Evolutionary conservation across 1,284 basidiomycete species (phyloP).

Genomic region (Coniferiporia weirii): DNA sequence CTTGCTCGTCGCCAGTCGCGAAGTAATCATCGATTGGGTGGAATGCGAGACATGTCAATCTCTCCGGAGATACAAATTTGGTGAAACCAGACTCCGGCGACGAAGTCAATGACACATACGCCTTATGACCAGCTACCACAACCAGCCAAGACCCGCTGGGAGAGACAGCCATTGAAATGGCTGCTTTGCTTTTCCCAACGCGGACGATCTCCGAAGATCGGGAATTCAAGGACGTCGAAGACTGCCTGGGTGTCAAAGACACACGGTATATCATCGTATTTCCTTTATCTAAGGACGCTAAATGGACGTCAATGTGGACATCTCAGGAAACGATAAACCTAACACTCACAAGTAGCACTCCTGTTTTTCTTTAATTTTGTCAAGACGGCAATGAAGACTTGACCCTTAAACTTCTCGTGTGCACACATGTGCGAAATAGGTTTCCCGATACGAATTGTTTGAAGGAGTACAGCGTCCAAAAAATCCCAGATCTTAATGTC

Average conservation of each 20-base stretch:
- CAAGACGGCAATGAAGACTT: constrained; percentile 62
- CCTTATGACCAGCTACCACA: constrained; percentile 74
- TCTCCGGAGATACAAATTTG: constrained; percentile 78
- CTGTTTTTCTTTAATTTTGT: constrained; percentile 34
- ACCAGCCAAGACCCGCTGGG: constrained; percentile 81
- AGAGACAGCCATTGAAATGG: constrained; percentile 65
- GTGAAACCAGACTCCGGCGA: constrained; percentile 66
- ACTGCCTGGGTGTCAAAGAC: constrained; percentile 47
- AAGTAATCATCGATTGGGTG: constrained; percentile 92
- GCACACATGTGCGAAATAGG: constrained; percentile 72
- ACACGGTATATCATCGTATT: constrained; percentile 56
- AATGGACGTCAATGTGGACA: constrained; percentile 10
- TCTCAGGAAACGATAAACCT: constrained; percentile 16
- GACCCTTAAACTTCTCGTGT: constrained; percentile 61
- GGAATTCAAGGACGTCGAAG: constrained; percentile 38
- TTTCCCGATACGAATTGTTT: constrained; percentile 64
- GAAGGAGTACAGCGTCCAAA: constrained; percentile 77
- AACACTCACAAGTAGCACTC: constrained; percentile 21
- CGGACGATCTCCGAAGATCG: constrained; percentile 47
- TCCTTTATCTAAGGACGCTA: constrained; percentile 32
- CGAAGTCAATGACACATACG: constrained; percentile 66
- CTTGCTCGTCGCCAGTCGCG: constrained; percentile 87
- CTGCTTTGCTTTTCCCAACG: constrained; percentile 67
- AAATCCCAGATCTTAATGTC: constrained; percentile 91
- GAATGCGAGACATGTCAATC: constrained; percentile 83